These are phyloP conservation scores for Benincasa hispida DNA, from an alignment of 306 rosid species.

Conservation along the genomic window DNA sequence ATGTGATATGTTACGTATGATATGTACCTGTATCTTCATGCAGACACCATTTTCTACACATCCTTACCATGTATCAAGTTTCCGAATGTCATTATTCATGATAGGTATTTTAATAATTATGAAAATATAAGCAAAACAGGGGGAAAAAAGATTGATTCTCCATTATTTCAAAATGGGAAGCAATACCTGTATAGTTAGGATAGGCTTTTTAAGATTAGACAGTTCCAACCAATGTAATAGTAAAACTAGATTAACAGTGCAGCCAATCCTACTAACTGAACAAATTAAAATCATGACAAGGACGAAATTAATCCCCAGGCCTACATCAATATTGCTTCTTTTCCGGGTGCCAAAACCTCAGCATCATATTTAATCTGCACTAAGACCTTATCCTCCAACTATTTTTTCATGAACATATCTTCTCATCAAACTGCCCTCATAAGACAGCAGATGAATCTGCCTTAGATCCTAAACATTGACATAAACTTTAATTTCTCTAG, in stretches of 20 bases:
- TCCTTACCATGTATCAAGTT: not conserved
- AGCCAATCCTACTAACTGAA: not conserved
- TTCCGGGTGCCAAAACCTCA: not conserved
- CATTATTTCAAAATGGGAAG: not conserved
- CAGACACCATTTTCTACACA: not conserved
- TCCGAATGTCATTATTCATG: not conserved
- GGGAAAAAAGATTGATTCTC: not conserved
- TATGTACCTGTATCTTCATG: not conserved
- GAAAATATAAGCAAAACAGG: not conserved
- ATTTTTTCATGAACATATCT: not conserved
- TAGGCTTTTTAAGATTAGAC: not conserved
- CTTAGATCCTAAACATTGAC: not conserved
- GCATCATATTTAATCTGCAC: not conserved
- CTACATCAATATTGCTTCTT: not conserved
- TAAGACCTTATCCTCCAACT: not conserved
- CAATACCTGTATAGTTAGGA: not conserved
- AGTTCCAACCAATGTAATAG: not conserved
- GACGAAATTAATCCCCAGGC: not conserved
- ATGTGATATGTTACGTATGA: not conserved
- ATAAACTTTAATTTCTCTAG: not conserved
- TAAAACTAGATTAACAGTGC: not conserved
- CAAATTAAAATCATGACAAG: not conserved
- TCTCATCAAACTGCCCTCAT: not conserved
- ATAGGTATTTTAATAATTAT: not conserved
- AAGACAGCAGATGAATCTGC: not conserved